Conservation (phyloP, 78 protist species). For the Protostelium mycophagum region DNA sequence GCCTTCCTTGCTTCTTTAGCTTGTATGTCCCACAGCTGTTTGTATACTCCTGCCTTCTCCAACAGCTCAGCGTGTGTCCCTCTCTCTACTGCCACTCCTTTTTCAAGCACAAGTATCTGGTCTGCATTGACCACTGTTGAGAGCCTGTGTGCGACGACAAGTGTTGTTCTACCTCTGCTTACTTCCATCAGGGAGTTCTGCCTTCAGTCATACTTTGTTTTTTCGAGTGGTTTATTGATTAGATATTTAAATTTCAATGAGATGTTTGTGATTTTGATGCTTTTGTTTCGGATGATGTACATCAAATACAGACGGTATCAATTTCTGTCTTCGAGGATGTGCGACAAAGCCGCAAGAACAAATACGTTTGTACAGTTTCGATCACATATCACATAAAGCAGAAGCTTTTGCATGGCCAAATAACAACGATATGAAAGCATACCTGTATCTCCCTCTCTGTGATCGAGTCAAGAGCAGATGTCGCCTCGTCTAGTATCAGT, state of each 20-base stretch:
- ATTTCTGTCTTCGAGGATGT: too few relatives aligned
- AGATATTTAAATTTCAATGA: too few relatives aligned
- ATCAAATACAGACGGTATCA: too few relatives aligned
- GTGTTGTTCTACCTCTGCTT: slow-evolving; percentile 20
- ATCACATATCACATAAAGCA: too few relatives aligned
- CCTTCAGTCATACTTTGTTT: not conserved
- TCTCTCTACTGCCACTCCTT: slow-evolving; percentile 11
- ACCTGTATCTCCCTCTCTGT: slow-evolving; percentile 77
- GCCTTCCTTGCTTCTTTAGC: not conserved
- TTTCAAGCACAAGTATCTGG: slow-evolving; percentile 39
- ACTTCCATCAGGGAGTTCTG: slow-evolving; percentile 47
- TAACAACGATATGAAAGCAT: not conserved
- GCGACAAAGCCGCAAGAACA: too few relatives aligned
- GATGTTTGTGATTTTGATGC: too few relatives aligned
- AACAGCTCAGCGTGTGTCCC: slow-evolving; percentile 34
- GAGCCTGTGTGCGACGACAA: slow-evolving; percentile 81
- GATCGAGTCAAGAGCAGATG: slow-evolving; percentile 83
- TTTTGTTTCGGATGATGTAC: too few relatives aligned
- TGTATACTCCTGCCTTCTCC: slow-evolving; percentile 14
- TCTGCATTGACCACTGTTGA: slow-evolving; percentile 70
- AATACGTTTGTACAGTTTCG: too few relatives aligned
- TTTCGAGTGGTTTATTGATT: too few relatives aligned
- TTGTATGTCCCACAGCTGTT: not conserved
- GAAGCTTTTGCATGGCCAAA: too few relatives aligned
- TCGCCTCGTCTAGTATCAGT: slow-evolving; percentile 86